A percentile compares a stretch with the other conserved stretches of the same genome.
Conservation (phyloP, 2,329 filamentous ascomycete species). For the Anthostomella pinea region DNA sequence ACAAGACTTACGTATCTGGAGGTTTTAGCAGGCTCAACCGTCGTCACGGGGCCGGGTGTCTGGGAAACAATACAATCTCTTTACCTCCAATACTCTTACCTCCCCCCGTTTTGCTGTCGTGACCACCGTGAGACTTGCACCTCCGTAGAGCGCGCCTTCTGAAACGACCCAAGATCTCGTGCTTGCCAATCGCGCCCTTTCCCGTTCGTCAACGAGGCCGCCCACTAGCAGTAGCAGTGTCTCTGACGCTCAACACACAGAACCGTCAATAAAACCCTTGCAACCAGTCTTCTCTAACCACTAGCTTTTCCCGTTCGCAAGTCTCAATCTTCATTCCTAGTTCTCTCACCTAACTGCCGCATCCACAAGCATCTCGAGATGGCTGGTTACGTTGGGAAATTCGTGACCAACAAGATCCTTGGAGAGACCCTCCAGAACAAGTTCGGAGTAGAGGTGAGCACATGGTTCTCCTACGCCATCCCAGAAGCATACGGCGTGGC, state of each 20-base stretch:
- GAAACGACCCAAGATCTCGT: neutral
- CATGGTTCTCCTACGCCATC: no score
- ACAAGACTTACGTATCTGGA: no score
- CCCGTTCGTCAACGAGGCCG: neutral
- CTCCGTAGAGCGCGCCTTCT: no score
- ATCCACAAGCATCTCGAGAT: conserved; percentile 5
- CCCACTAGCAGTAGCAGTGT: neutral
- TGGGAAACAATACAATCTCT: neutral
- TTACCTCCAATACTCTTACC: no score
- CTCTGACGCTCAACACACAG: neutral
- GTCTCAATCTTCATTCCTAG: no score
- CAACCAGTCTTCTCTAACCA: neutral
- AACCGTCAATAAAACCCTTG: neutral
- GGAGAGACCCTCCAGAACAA: conserved; percentile 18
- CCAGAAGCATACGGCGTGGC: no score
- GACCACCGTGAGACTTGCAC: no score
- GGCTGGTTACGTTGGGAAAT: conserved; percentile 13
- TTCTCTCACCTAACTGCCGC: neutral
- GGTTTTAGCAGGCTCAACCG: no score
- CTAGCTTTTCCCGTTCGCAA: no score
- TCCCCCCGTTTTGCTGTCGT: no score
- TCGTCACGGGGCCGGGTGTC: no score
- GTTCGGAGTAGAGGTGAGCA: conserved; percentile 54
- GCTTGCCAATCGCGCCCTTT: neutral
- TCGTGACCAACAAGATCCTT: conserved; percentile 18